Evolutionary conservation across 371 early-diverging fungal species (phyloP).

Genomic region (Chytridiales sp.): DNA sequence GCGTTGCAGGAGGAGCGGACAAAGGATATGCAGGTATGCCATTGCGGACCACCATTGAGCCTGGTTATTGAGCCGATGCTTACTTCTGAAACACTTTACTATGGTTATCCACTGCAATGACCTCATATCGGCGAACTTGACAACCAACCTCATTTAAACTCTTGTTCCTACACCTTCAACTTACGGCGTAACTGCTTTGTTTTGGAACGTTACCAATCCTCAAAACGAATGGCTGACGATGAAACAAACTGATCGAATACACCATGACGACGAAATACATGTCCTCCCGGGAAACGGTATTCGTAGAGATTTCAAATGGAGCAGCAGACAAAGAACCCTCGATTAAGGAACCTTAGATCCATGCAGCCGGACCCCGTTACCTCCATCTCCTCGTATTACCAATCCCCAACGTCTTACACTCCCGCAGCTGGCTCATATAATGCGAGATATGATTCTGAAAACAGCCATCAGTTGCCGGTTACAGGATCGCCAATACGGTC

Average conservation of each 20-base stretch:
- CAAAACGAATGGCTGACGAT: too few species aligned
- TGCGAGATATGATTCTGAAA: not conserved
- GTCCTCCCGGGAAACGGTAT: too few species aligned
- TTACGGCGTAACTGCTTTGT: too few species aligned
- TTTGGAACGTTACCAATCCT: too few species aligned
- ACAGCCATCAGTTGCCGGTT: not conserved
- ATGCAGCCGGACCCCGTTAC: slow-evolving; percentile 9
- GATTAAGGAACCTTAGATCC: not conserved
- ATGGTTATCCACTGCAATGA: too few species aligned
- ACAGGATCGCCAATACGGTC: not conserved
- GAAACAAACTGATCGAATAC: too few species aligned
- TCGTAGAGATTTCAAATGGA: slow-evolving; percentile 7
- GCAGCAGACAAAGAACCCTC: slow-evolving; percentile 12
- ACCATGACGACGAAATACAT: too few species aligned
- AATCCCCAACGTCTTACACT: not conserved
- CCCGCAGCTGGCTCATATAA: not conserved
- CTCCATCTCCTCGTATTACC: slow-evolving; percentile 6
- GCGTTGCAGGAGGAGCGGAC: slow-evolving; percentile 14
- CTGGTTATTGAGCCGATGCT: not conserved
- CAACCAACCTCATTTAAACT: too few species aligned
- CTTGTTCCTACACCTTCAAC: too few species aligned
- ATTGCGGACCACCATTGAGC: not conserved
- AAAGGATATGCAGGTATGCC: slow-evolving; percentile 11
- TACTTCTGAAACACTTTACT: not conserved
- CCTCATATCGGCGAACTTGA: too few species aligned